Base-by-base conservation (phyloP, 371 early-diverging fungal species). In the Saksenaea vasiformis region DNA sequence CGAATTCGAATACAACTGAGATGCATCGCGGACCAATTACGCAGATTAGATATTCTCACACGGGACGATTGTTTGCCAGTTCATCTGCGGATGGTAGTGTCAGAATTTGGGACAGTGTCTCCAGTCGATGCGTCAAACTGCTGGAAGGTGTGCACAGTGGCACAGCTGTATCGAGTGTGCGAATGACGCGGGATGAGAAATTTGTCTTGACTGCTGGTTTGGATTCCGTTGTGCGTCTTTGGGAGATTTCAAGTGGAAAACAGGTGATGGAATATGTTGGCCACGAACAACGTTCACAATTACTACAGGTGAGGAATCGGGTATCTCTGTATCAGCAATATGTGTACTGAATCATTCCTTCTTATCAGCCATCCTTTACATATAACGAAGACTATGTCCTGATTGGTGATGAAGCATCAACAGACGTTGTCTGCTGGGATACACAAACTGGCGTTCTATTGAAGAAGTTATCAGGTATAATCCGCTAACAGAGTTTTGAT, bases 81-180 rank as follows among this genome's bases (percentile, higher is more conserved):
- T 82, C 90, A 0, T 90, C 93, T 1, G 73, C 84, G 51, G 97
- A 96, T 79, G 97, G 97, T 0, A 78, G 87, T n/a, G 87, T 96
- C 54, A 90, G 91, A 66, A 70, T 96, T 22, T 95, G 93, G 91
- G 96, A 96, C 68, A 89, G 88, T 14, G 89, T 89, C 3, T 82
- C 84, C 0, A 92, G 95, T 0, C 78, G 83, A 26, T 91, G 90
- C 62, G 80, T 89, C 36, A 83, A 85, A 38, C 86, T 87, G 5
- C 83, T 96, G 28, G 82, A 79, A 37, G 68, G 74, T 41, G 95
- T 94, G 0, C 96, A 97, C 70, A 76, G 82, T 24, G 95, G 93
- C 5, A 72, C 78, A n/a, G 78, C 89, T 0, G 95, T 90, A 1
- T 86, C 91, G 0, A 88, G 87, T 31, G 88, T 91, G 3, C 66